phyloP scores from a whole-genome alignment of 2,329 filamentous ascomycete species.

The Aspergillus neoniger region DNA sequence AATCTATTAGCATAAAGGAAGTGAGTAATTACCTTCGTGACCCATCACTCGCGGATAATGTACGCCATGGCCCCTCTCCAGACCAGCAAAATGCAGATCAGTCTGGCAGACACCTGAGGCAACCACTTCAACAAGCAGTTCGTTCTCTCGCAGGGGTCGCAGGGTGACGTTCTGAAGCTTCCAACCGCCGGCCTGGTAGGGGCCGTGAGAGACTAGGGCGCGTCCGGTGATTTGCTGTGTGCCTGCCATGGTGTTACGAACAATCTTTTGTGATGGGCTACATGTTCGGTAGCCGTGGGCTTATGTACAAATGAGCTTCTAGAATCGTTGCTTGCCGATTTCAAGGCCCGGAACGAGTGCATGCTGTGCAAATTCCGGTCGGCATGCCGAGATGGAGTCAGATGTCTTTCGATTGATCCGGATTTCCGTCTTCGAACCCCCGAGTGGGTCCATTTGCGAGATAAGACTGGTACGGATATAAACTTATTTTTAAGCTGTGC shows the following conservation, averaged over 20 bases:
- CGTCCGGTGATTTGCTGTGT: not conserved
- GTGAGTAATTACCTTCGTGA: conserved; percentile 50
- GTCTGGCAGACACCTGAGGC: conserved; percentile 60
- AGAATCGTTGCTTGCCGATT: not conserved
- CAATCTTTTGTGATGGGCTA: no score
- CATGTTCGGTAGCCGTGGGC: not conserved
- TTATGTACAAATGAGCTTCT: not conserved
- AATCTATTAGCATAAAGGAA: not conserved
- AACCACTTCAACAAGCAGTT: conserved; percentile 56
- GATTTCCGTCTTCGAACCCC: not conserved
- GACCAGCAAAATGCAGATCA: conserved; percentile 52
- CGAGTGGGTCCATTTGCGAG: not conserved
- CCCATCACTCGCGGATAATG: conserved; percentile 54
- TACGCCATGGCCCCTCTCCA: conserved; percentile 36
- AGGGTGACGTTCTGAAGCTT: conserved; percentile 17
- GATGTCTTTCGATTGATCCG: not conserved
- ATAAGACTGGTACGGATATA: not conserved
- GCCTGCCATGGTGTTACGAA: not conserved
- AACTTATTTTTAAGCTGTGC: not conserved
- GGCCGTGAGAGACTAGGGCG: conserved; percentile 19
- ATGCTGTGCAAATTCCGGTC: not conserved
- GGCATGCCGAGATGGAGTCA: not conserved
- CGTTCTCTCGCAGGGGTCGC: conserved; percentile 38
- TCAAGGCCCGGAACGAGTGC: not conserved
- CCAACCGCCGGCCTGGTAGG: conserved; percentile 18